phyloP scores from a whole-genome alignment of 1,139 yeast species.

The Taphrina communis region DNA sequence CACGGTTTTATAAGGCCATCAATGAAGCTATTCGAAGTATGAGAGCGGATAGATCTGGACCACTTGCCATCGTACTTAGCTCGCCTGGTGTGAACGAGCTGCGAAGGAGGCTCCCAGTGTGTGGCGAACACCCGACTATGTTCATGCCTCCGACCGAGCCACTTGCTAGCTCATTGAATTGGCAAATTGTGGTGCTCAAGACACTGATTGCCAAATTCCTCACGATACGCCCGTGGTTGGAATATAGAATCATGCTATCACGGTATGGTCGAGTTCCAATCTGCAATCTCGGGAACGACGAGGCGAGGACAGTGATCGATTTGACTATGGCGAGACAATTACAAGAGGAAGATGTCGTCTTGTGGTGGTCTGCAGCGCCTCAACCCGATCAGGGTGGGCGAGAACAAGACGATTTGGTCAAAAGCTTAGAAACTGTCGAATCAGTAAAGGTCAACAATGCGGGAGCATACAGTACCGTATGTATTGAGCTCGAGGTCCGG shows the following conservation, averaged over 20 bases:
- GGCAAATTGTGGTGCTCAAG: slow-evolving; percentile 78
- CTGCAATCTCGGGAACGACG: slow-evolving; percentile 79
- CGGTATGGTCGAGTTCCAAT: slow-evolving; percentile 80
- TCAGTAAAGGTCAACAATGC: slow-evolving; percentile 79
- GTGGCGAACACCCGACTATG: slow-evolving; percentile 47
- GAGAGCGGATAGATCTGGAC: slow-evolving; percentile 16
- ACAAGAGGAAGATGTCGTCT: slow-evolving; percentile 65
- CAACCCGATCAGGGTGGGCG: slow-evolving; percentile 86
- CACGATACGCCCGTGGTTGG: slow-evolving; percentile 75
- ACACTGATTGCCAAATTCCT: slow-evolving; percentile 73
- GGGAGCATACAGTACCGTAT: slow-evolving; percentile 77
- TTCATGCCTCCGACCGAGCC: slow-evolving; percentile 53
- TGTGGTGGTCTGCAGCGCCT: slow-evolving; percentile 93
- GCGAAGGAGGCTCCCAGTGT: slow-evolving; percentile 1
- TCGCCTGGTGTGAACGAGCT: slow-evolving; percentile 19
- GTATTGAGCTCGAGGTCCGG: slow-evolving; percentile 77
- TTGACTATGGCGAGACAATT: slow-evolving; percentile 82
- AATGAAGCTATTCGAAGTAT: slow-evolving; percentile 58
- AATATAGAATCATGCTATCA: slow-evolving; percentile 68
- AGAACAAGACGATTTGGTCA: slow-evolving; percentile 63
- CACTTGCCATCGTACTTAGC: slow-evolving; percentile 27
- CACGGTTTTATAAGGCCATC: slow-evolving; percentile 67
- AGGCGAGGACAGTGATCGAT: slow-evolving; percentile 80
- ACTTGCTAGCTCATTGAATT: slow-evolving; percentile 75
- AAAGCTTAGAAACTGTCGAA: slow-evolving; percentile 64